Evolutionary conservation across 371 early-diverging fungal genomes (phyloP), one percentile per base, ranked within the genome.

Genomic region (Nematocida sp.): DNA sequence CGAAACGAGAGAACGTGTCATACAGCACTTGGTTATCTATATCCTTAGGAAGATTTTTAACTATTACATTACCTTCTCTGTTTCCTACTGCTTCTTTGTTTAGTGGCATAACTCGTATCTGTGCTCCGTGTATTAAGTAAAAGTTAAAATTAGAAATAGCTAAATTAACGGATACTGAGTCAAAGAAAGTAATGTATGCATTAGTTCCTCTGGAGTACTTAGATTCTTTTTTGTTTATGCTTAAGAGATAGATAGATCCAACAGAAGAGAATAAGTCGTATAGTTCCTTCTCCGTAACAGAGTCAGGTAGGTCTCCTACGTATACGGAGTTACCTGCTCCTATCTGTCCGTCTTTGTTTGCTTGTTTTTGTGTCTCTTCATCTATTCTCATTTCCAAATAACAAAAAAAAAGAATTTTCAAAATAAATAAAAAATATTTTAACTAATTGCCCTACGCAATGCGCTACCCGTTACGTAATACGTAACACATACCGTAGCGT

Each of bases 1-100:
- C 99, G 77, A 97, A 99, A 53, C 94, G 91, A 49, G 91, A 88
- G 86, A 99, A 99, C 65, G 97, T 95, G 84, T 97, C 97, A 85
- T 95, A 92, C 55, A 98, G 90, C 65, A 96, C 91, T 86, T 91
- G 69, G 79, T 80, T 65, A 47, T 77, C 80, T 35, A 76, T 71
- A 30, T 77, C 66, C 16, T 66, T 64, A 23, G 86, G 78, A 50
- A 99, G 87, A 89, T 97, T 97, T 89, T 97, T 97, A 87, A 99
- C 96, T 85, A 99, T 93, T 81, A 99, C 89, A 87, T 99, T 99
- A 77, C 94, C 95, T 32, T 80, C 71, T 59, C 48, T 51, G 9
- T 67, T 65, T 5, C 54, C 48, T 18, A 38, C 61, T 20, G 67
- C 47, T 23, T 61, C 61, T 55, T 80, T 78, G 26, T 80, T 61